A percentile compares a stretch with the other conserved stretches of the same genome.
phyloP scores from a whole-genome alignment of 2,329 filamentous ascomycete genomes.

The Colletotrichum sp. region DNA sequence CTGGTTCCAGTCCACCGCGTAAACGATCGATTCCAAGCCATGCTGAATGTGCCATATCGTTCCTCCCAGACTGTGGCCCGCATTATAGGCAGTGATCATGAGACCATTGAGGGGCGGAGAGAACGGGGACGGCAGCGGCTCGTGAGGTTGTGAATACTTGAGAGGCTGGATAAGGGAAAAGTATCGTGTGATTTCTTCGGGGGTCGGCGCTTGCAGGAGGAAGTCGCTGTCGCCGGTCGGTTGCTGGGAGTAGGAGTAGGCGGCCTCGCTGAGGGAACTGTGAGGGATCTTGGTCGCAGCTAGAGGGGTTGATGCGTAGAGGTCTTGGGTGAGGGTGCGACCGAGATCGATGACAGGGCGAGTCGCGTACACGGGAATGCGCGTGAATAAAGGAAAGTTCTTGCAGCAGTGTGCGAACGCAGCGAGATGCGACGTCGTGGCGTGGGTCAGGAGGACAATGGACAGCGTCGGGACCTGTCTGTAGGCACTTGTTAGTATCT shows the following conservation, averaged over 20 bases:
- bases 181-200: slow-evolving; percentile 90
- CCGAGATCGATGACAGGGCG: slow-evolving; percentile 92
- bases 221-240: slow-evolving; percentile 58
- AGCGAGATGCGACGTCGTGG: slow-evolving; percentile 88
- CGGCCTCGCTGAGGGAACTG: slow-evolving; percentile 70
- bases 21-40: slow-evolving; percentile 94
- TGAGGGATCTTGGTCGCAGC: slow-evolving; percentile 83
- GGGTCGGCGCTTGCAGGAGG: slow-evolving; percentile 72
- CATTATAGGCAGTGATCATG: slow-evolving; percentile 95
- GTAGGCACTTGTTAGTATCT: slow-evolving; percentile 24
- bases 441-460: slow-evolving; percentile 91
- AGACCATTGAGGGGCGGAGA: slow-evolving; percentile 89
- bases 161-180: slow-evolving; percentile 90
- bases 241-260: slow-evolving; percentile 58
- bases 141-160: slow-evolving; percentile 96
- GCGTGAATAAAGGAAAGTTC: slow-evolving; percentile 87
- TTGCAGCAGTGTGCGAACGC: slow-evolving; percentile 98
- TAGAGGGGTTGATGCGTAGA: slow-evolving; percentile 89
- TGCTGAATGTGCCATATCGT: slow-evolving; percentile 99
- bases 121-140: slow-evolving; percentile 85
- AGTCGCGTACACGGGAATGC: slow-evolving; percentile 94
- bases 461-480: slow-evolving; percentile 93
- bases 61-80: slow-evolving; percentile 92
- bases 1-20: slow-evolving; percentile 98
- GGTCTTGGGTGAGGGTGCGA: slow-evolving; percentile 86